These are phyloP conservation scores for Irpex rosettiformis DNA, from an alignment of 1,284 basidiomycete genomes.

Conservation along the genomic window DNA sequence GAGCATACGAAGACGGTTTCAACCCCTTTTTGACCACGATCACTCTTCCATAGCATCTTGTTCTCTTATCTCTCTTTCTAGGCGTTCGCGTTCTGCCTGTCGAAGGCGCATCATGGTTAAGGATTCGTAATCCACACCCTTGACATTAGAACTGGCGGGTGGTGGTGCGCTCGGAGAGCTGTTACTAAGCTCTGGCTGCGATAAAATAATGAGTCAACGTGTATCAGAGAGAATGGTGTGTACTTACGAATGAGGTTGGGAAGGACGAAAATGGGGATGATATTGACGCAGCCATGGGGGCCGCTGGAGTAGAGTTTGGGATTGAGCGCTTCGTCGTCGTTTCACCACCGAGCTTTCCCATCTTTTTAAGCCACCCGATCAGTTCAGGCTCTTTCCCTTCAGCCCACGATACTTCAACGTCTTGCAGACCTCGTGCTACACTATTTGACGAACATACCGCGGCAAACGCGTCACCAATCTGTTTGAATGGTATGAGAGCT, in stretches of 20 bases:
- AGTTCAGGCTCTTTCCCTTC: conserved; percentile 70
- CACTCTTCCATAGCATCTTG: conserved; percentile 43
- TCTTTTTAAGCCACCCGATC: conserved; percentile 71
- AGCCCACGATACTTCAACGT: conserved; percentile 49
- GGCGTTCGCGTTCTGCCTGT: conserved; percentile 71
- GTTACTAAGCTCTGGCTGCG: conserved; percentile 22
- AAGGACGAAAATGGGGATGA: conserved; percentile 46
- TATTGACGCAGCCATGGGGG: not conserved
- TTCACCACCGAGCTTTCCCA: conserved; percentile 50
- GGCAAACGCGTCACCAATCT: conserved; percentile 69
- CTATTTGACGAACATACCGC: conserved; percentile 61
- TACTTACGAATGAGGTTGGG: conserved; percentile 54
- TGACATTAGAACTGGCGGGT: conserved; percentile 23
- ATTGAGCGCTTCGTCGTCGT: not conserved
- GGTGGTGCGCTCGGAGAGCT: conserved; percentile 21
- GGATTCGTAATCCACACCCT: conserved; percentile 73
- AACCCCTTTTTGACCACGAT: not conserved
- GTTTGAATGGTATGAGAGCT: conserved; percentile 71
- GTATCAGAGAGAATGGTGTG: not conserved
- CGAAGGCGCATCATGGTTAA: conserved; percentile 78
- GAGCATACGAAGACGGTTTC: not conserved
- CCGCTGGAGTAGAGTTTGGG: not conserved
- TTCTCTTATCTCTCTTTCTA: conserved; percentile 75
- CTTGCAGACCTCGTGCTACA: conserved; percentile 37
- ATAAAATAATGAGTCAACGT: conserved; percentile 4